Evolutionary conservation across 169 alveolate species (phyloP), one percentile per base, ranked within the genome.

Genomic region (Plasmodium chabaudi): DNA sequence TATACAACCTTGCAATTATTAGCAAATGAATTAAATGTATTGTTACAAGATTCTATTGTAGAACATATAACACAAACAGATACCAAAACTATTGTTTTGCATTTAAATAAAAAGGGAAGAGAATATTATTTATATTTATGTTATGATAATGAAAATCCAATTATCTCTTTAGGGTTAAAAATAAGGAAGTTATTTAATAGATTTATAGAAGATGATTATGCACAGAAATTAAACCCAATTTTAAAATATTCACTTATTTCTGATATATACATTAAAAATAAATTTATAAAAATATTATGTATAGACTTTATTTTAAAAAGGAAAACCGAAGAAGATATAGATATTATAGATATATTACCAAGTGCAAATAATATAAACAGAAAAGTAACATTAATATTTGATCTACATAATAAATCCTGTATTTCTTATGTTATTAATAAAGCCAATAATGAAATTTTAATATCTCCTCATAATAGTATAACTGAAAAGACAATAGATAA

Each of bases 121-220:
- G 84, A 82, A 4, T 82, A 82, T 56, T 82, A 68, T 68, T 57
- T 82, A 44, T 82, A 82, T 27, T 51, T 82, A 39, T 82, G 90
- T 9, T 82, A 82, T 34, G 90, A 82, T 69, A 69, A 82, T 15
- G 64, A 55, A n/a, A 82, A 82, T 55, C 90, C 90, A 19, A 84
- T 82, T 15, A 82, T 82, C 1, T 82, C 90, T 17, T 25, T 82
- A 27, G 90, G 90, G 1, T 57, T 82, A 60, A 65, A 82, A 82
- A 82, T 82, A 82, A 82, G 59, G 56, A 82, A 82, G 12, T 49
- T 82, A 56, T 82, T 82, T 82, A 82, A 82, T 47, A 15, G 90
- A 82, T 82, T 65, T 68, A 82, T 82, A 42, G 90, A 82, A 17
- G 90, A 82, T 56, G 79, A 82, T 57, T 82, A 82, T 82, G 90